phyloP scores from a whole-genome alignment of 2,329 filamentous ascomycete genomes.

The Trichoderma atroviride region DNA sequence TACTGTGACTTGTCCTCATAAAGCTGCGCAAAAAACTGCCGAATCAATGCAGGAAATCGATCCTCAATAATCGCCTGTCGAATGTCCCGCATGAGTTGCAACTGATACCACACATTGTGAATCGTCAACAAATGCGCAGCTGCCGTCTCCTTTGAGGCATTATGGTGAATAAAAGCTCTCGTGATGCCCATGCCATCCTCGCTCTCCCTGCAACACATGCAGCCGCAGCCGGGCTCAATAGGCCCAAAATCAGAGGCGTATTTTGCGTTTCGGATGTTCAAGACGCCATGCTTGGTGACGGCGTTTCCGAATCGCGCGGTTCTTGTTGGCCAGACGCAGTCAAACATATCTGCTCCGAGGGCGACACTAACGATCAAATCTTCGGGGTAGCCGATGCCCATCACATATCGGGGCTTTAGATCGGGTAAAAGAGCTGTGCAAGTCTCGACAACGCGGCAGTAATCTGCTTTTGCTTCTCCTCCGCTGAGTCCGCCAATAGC shows the following conservation, averaged over 20 bases:
- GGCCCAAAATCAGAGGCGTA: conserved; percentile 81
- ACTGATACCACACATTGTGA: conserved; percentile 92
- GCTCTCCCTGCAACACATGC: conserved; percentile 70
- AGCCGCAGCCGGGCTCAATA: conserved; percentile 81
- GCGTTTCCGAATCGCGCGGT: conserved; percentile 97
- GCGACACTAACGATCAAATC: conserved; percentile 93
- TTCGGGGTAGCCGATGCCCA: conserved; percentile 98
- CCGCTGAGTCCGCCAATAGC: conserved; percentile 94
- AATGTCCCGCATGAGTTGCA: conserved; percentile 77
- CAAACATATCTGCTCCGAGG: conserved; percentile 97
- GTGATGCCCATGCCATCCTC: conserved; percentile 80
- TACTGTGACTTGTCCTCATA: conserved; percentile 67
- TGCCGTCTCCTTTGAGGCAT: conserved; percentile 91
- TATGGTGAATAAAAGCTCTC: conserved; percentile 86
- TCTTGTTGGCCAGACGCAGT: conserved; percentile 97
- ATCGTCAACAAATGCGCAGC: conserved; percentile 84
- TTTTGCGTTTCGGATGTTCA: conserved; percentile 78
- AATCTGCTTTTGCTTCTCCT: conserved; percentile 91
- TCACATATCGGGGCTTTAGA: conserved; percentile 95
- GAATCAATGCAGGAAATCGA: conserved; percentile 75
- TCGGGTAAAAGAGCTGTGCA: conserved; percentile 86
- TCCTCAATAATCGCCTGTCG: conserved; percentile 81
- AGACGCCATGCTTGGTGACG: conserved; percentile 75
- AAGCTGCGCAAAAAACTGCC: conserved; percentile 73
- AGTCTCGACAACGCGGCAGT: conserved; percentile 84